phyloP scores from a whole-genome alignment of 495 filamentous ascomycete genomes.

The Amorphotheca resinae region DNA sequence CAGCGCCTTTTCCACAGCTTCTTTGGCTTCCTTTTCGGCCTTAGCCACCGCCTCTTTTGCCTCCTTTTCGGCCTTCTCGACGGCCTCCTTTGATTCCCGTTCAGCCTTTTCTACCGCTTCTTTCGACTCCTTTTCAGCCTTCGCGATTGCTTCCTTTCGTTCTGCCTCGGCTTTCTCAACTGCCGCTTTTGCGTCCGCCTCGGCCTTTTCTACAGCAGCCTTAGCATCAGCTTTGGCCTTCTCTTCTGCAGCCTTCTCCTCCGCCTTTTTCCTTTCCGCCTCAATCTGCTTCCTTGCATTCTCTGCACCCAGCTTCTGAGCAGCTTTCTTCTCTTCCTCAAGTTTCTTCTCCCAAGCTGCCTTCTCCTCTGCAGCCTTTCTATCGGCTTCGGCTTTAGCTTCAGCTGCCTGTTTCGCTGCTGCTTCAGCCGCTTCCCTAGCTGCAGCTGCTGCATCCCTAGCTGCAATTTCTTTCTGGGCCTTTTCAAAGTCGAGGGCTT shows the following conservation, averaged over 20 bases:
- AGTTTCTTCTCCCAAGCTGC: conserved; percentile 25
- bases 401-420: conserved; percentile 24
- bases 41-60: conserved; percentile 16
- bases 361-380: conserved; percentile 25
- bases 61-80: conserved; percentile 20
- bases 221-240: conserved; percentile 27
- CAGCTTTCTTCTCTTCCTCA: conserved; percentile 17
- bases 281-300: conserved; percentile 10
- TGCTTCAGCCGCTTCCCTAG: conserved; percentile 23
- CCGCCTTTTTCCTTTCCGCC: conserved; percentile 19
- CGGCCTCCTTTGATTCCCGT: conserved; percentile 24
- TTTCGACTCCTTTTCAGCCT: conserved; percentile 20
- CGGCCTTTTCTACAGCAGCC: conserved; percentile 30
- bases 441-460: conserved; percentile 22
- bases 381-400: conserved; percentile 1
- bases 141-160: conserved; percentile 10
- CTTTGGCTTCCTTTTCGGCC: conserved; percentile 25
- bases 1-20: conserved; percentile 18
- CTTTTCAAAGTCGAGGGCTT: conserved; percentile 21
- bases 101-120: conserved; percentile 20
- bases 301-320: conserved; percentile 13
- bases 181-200: conserved; percentile 20
- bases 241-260: conserved; percentile 26
- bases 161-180: conserved; percentile 10
- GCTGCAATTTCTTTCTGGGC: conserved; percentile 12